Conservation (phyloP, 202 grass and related monocot genomes). For the Carex arenaria region DNA sequence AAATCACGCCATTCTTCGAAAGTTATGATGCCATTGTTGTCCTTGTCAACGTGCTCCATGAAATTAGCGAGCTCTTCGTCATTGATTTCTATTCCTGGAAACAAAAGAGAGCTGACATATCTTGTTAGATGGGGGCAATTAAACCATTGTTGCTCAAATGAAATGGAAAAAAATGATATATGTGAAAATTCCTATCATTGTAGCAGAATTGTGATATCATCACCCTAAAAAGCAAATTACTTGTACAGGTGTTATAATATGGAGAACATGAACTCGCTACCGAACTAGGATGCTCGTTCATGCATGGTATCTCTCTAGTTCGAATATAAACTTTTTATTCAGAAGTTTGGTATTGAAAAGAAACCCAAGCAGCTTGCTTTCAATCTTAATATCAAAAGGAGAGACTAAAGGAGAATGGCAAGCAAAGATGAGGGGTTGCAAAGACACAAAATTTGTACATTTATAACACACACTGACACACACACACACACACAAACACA, state of each 20-base stretch:
- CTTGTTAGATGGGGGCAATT: slow-evolving; percentile 26
- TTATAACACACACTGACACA: background rate
- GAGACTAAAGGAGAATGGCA: background rate
- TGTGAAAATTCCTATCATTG: background rate
- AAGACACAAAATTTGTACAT: background rate
- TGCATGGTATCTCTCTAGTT: background rate
- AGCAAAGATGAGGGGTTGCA: background rate
- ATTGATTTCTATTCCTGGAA: slow-evolving; percentile 82
- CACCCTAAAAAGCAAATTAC: background rate
- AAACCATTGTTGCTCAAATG: background rate
- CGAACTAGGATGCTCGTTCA: background rate
- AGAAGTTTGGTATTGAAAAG: background rate
- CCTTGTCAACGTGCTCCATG: slow-evolving; percentile 90
- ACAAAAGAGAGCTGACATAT: slow-evolving; percentile 25
- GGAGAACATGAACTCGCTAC: background rate
- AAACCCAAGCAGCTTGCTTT: background rate
- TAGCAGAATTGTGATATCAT: background rate
- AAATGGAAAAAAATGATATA: background rate
- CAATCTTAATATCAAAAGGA: background rate
- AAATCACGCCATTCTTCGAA: slow-evolving; percentile 96
- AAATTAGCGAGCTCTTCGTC: slow-evolving; percentile 76
- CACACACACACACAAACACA: background rate
- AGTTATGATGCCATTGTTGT: slow-evolving; percentile 91
- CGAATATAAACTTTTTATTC: background rate
- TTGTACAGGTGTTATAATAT: background rate